A percentile compares a stretch with the other conserved stretches of the same genome.
phyloP scores from a whole-genome alignment of 23 red algal genomes.

The Gracilaria domingensis region DNA sequence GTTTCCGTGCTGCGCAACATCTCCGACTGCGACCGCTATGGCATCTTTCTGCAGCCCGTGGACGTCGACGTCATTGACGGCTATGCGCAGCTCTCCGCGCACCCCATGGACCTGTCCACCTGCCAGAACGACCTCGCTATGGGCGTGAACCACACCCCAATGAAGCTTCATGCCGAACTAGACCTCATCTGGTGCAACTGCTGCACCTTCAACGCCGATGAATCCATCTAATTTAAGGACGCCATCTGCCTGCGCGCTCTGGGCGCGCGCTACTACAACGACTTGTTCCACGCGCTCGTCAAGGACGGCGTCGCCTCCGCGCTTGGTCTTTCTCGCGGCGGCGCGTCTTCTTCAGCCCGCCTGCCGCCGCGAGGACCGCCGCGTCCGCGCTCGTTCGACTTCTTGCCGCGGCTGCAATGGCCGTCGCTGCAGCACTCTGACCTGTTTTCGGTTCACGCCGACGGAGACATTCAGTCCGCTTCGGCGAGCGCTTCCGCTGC shows the following conservation, averaged over 20 bases:
- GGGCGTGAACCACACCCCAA: constrained; percentile 70
- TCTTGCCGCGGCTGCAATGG: neutral
- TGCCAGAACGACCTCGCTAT: constrained; percentile 73
- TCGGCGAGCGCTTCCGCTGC: constrained; percentile 51
- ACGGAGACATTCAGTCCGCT: constrained; percentile 29
- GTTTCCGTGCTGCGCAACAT: constrained; percentile 61
- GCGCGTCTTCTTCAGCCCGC: constrained; percentile 8
- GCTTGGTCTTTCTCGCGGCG: constrained; percentile 39
- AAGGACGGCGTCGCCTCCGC: constrained; percentile 63
- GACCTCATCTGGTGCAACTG: constrained; percentile 95
- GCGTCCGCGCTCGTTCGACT: constrained; percentile 6
- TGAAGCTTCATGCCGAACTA: constrained; percentile 75
- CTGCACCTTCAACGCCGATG: constrained; percentile 82
- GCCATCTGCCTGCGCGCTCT: constrained; percentile 65
- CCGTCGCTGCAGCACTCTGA: constrained; percentile 39
- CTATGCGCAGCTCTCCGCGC: constrained; percentile 68
- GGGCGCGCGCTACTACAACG: constrained; percentile 65
- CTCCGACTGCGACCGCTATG: constrained; percentile 76
- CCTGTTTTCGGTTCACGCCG: constrained; percentile 27
- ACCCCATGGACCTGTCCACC: constrained; percentile 92
- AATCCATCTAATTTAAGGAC: constrained; percentile 74
- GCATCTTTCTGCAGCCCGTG: too few relatives aligned
- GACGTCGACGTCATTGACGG: constrained; percentile 66
- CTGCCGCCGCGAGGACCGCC: constrained; percentile 36
- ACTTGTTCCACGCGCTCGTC: too few relatives aligned